A percentile compares a stretch with the other conserved stretches of the same genome.
Conservation (phyloP, 768 basidiomycete species). For the Gloeophyllum trabeum region DNA sequence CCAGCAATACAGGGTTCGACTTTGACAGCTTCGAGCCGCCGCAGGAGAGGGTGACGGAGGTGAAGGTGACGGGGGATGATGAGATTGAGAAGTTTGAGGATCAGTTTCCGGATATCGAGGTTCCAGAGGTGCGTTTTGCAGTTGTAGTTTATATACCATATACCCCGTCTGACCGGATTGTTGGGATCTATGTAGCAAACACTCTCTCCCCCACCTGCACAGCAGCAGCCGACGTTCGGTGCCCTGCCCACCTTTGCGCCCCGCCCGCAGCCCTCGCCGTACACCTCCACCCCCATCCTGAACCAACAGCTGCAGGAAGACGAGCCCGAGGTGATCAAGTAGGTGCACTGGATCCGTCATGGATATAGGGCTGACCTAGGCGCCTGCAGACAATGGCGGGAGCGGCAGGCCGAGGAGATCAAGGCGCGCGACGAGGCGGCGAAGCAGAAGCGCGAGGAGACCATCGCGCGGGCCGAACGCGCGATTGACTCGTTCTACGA, state of each 20-base stretch:
- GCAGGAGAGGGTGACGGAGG: slow-evolving; percentile 28
- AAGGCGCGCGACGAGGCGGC: slow-evolving; percentile 73
- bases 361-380: not conserved
- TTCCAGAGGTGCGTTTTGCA: slow-evolving; percentile 24
- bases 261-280: slow-evolving; percentile 60
- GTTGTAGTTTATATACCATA: not conserved
- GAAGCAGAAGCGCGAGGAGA: slow-evolving; percentile 68
- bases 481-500: slow-evolving; percentile 89
- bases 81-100: slow-evolving; percentile 80
- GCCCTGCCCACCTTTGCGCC: slow-evolving; percentile 57
- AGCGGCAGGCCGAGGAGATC: slow-evolving; percentile 78
- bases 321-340: slow-evolving; percentile 84
- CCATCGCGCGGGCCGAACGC: slow-evolving; percentile 72
- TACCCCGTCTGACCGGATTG: not conserved
- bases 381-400: slow-evolving; percentile 70
- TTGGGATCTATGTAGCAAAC: not conserved
- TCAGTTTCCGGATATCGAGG: slow-evolving; percentile 75
- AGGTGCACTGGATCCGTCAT: too few species aligned
- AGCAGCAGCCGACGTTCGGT: slow-evolving; percentile 30
- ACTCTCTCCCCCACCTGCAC: not conserved
- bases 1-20: slow-evolving; percentile 30
- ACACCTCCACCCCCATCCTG: slow-evolving; percentile 65
- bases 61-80: slow-evolving; percentile 79
- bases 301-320: slow-evolving; percentile 61
- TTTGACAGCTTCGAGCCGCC: slow-evolving; percentile 38